Conservation (phyloP, 1,284 basidiomycete species). For the Ustilago trichophora region DNA sequence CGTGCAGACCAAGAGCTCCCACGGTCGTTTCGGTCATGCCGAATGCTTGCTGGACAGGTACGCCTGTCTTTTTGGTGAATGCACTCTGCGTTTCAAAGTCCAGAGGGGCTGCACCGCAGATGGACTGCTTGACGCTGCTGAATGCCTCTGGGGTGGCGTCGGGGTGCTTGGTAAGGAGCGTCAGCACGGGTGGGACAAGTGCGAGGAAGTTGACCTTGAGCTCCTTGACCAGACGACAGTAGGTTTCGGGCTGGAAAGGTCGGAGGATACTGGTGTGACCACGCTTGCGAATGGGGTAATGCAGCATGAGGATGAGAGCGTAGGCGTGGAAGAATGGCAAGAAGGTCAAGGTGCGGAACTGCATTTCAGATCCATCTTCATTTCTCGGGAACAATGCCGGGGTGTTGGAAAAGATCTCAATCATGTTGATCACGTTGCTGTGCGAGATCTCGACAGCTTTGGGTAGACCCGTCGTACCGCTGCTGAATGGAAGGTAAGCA, state of each 20-base stretch:
- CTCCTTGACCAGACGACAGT: conserved; percentile 22
- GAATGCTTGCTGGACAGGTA: conserved; percentile 29
- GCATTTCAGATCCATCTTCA: not conserved
- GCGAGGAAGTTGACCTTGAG: conserved; percentile 20
- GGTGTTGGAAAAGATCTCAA: conserved; percentile 20
- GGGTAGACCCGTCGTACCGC: conserved; percentile 45
- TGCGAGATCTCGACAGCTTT: conserved; percentile 48
- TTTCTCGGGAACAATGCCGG: conserved; percentile 9
- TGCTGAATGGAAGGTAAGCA: conserved; percentile 37
- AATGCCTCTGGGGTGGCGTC: conserved; percentile 15
- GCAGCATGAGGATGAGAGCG: conserved; percentile 21
- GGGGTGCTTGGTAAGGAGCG: conserved; percentile 24
- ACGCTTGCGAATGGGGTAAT: conserved; percentile 11
- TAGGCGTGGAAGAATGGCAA: conserved; percentile 49
- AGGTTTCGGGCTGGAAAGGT: conserved; percentile 32
- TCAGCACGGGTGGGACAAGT: conserved; percentile 36
- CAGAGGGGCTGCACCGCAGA: conserved; percentile 41
- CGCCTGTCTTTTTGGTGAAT: conserved; percentile 33
- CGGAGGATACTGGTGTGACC: conserved; percentile 15
- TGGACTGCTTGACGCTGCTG: conserved; percentile 5
- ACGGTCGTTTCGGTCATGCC: conserved; percentile 54
- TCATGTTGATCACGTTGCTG: conserved; percentile 41
- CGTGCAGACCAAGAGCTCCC: conserved; percentile 25
- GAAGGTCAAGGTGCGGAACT: conserved; percentile 24
- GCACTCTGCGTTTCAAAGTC: conserved; percentile 22